phyloP scores from a whole-genome alignment of 2,329 filamentous ascomycete species.

The Colletotrichum sp. region DNA sequence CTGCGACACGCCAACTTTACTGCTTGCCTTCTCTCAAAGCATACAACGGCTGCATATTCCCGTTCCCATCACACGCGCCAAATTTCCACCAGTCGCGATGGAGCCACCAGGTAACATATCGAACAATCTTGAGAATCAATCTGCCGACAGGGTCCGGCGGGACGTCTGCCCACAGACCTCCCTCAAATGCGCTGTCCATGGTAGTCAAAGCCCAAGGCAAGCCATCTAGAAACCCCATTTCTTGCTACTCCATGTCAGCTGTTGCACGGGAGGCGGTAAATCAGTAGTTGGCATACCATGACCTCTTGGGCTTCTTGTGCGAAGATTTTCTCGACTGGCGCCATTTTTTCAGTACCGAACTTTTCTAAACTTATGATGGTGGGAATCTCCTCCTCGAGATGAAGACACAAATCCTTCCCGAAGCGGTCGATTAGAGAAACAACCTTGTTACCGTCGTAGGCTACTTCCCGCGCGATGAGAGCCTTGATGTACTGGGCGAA shows the following conservation, averaged over 20 bases:
- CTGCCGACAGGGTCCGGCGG: slow-evolving; percentile 17
- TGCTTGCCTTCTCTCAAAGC: slow-evolving; percentile 20
- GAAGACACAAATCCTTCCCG: slow-evolving; percentile 28
- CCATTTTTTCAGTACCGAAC: slow-evolving; percentile 28
- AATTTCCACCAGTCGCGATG: slow-evolving; percentile 29
- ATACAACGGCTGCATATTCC: slow-evolving; percentile 28
- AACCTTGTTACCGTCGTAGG: slow-evolving; percentile 28
- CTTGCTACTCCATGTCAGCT: slow-evolving; percentile 19
- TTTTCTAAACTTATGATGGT: slow-evolving; percentile 30
- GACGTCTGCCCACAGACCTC: slow-evolving; percentile 33
- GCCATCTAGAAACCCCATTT: slow-evolving; percentile 20
- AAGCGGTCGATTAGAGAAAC: slow-evolving; percentile 34
- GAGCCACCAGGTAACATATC: slow-evolving; percentile 24
- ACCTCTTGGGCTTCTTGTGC: slow-evolving; percentile 21
- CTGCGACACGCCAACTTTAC: not conserved
- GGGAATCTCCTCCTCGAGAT: slow-evolving; percentile 37
- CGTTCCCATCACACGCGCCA: slow-evolving; percentile 26
- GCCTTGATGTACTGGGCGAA: slow-evolving; percentile 31
- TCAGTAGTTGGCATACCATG: slow-evolving; percentile 20
- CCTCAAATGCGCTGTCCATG: slow-evolving; percentile 28
- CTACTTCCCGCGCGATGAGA: slow-evolving; percentile 19
- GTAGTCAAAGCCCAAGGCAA: slow-evolving; percentile 23
- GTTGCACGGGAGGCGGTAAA: not conserved
- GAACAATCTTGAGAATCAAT: slow-evolving; percentile 22
- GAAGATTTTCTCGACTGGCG: slow-evolving; percentile 10